Evolutionary conservation across 2,329 filamentous ascomycete genomes (phyloP).

Genomic region (Magnaporthiopsis rhizophila): DNA sequence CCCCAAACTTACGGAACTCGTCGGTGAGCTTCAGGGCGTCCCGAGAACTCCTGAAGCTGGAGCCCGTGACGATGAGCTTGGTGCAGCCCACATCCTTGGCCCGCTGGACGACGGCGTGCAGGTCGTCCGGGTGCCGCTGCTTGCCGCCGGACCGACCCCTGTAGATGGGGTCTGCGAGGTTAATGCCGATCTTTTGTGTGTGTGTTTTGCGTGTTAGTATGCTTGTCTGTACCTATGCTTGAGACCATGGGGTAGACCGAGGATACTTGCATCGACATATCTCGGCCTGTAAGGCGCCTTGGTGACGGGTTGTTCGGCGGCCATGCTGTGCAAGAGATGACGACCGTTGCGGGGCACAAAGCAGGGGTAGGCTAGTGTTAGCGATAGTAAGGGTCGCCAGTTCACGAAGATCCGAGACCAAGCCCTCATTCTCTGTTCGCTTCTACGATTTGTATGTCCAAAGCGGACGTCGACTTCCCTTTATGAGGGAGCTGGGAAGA

Average conservation of each 20-base stretch:
- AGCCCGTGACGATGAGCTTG: conserved; percentile 92
- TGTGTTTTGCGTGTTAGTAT: not conserved
- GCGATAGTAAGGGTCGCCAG: not conserved
- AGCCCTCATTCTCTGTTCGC: not conserved
- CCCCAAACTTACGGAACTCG: conserved; percentile 55
- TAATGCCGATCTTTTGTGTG: conserved; percentile 70
- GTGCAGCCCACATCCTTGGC: conserved; percentile 70
- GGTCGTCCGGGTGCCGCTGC: conserved; percentile 64
- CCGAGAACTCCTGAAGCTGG: conserved; percentile 69
- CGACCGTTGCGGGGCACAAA: not conserved
- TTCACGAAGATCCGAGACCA: not conserved
- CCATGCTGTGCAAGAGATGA: not conserved
- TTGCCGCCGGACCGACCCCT: conserved; percentile 77
- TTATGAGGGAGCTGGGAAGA: not conserved
- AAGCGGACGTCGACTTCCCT: not conserved
- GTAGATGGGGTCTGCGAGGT: conserved; percentile 88
- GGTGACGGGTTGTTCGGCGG: not conserved
- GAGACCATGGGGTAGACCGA: no score
- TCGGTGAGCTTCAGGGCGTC: conserved; percentile 67
- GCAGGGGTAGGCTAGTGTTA: not conserved
- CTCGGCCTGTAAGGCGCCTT: conserved; percentile 34
- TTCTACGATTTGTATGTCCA: not conserved
- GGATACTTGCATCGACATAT: conserved; percentile 53
- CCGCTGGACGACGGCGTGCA: conserved; percentile 68
- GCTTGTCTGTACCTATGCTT: not conserved